Base-by-base conservation (phyloP, 768 basidiomycete genomes). In the Clitopilus hobsonii region DNA sequence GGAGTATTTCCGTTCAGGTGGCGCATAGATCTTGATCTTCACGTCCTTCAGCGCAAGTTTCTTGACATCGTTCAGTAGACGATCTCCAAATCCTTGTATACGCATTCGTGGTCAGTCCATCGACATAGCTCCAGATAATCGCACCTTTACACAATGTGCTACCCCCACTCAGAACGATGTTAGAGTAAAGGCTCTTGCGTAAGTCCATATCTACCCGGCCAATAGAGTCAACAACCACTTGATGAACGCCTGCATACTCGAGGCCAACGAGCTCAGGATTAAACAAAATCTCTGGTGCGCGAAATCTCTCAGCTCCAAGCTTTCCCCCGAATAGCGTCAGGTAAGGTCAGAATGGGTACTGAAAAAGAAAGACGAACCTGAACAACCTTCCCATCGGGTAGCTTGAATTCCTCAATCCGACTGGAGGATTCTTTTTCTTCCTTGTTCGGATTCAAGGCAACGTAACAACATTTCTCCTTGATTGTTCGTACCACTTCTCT, bases 21-120 rank as follows among this genome's bases (percentile, higher is more conserved):
- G 97, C 24, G 97, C 97, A 63, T 92, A 96, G 63, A 99, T 99
- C 77, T 96, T 97, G 72, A 99, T 94, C 78, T 98, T 99, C 65
- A 96, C 84, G 62, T 98, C 96, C 68, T 94, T 94, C 60, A 98
- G 70, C 24, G 95, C 93, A 48, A 97, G 75, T 74, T 92, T 95
- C 79, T 98, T 98, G 51, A 97, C 91, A 71, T 99, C 97, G 64
- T 95, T 93, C 56, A 98, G 77, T 51, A 99, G 78, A 52, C 97
- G 88, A 73, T 98, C 97, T 50, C 95, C 97, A 69, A 97, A 98
- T 3, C 96, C 96, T 79, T 53, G 55, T 11, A 5, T 16, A 5
- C 11, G 22, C 18, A 45, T 10, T 54, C 56, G 38, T 36, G 49
- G 52, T 55, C 26, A 59, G 38, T 51, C 38, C 56, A 38, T 49